Base-by-base conservation (phyloP, 305 asterid genomes). In the Fraxinus velutina region DNA sequence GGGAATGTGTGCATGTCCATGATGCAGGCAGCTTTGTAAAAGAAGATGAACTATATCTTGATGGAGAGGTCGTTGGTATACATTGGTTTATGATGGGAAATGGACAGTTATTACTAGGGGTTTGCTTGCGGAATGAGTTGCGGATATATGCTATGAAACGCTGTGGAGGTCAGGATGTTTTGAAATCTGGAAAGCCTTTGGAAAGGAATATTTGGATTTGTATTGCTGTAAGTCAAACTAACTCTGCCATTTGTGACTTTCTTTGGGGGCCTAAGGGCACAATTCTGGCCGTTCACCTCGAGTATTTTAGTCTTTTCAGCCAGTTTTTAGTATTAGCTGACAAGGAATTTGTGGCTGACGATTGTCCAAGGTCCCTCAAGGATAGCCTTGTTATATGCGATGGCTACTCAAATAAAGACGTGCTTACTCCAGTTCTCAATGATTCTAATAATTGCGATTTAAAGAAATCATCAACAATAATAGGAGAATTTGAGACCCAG, bases 241-340 rank as follows among this genome's bases (percentile, higher is more conserved):
- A 85, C 85, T 92, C 94, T 81, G 85, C 88, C 74, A 88, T 90
- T 82, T 88, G 83, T n/a, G 93, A 93, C 82, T 94, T 96, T 84
- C 91, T 88, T 81, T 96, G 99, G 99, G 98, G 97, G 71, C 97
- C 99, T 77, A 94, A 90, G 84, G 95, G 95, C 73, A 86, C 90
- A 37, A 79, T 88, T 80, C 81, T 91, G 85, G 89, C 90, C 78
- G 90, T 93, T 87, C 97, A 94, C 80, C 86, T 84, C 6, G 79
- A 87, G 37, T 93, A 92, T 86, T 92, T 96, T 81, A 88, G 92
- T 87, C 81, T 93, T 81, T 94, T 89, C 87, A 92, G 93, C 83
- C 93, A 89, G 75, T 90, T 90, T 72, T 83, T 89, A 80, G 77
- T 87, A 62, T 83, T 83, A 82, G 85, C 86, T 82, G 87, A 87